Base-by-base conservation (phyloP, 352 stramenopile genomes). In the Pythium guiyangense region DNA sequence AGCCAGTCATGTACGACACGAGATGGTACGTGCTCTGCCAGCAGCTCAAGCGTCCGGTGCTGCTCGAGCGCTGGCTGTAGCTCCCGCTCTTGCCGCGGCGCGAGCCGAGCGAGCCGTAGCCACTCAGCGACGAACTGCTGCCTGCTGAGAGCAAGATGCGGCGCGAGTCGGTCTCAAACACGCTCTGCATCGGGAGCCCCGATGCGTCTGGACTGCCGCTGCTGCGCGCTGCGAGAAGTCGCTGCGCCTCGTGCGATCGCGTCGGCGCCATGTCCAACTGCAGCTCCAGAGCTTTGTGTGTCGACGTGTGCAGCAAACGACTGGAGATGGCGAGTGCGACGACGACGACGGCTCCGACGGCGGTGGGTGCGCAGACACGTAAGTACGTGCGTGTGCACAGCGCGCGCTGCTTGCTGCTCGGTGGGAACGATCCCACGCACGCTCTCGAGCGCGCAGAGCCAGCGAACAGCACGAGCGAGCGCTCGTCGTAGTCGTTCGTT, bases 1-100 rank as follows among this genome's bases (percentile, higher is more conserved):
- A 84, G 60, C 82, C 82, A 15, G 78, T 80, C 57, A 88, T 87
- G 64, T 84, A 92, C 34, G 82, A 90, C 57, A 90, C 64, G 48
- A 92, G 52, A 49, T 90, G 82, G 53, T 74, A 88, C 40, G 75
- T 73, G 18, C 70, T 79, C 73, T 91, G 77, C 77, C 74, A 88
- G 50, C 73, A 68, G 37, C 69, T 75, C 18, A 90, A 64, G 20
- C 49, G 42, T 6, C n/a, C 20, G 17, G 70, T 62, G 45, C 54
- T 49, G 31, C 62, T 47, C 34, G 26, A 45, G n/a, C 58, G 62
- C 18, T 61, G 51, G 35, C 52, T 59, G 51, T 63, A 59, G 17
- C 64, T 55, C 49, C 66, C 58, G 42, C 66, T 54, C 27, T 71
- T 64, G 10, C 46, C 49, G 42, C 48, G 46, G 45, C 61, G 63